Percentiles rank a stretch among this genome's conserved stretches.
Evolutionary conservation across 805 yeast species (phyloP).

Genomic region (Kluyveromyces aestuarii): DNA sequence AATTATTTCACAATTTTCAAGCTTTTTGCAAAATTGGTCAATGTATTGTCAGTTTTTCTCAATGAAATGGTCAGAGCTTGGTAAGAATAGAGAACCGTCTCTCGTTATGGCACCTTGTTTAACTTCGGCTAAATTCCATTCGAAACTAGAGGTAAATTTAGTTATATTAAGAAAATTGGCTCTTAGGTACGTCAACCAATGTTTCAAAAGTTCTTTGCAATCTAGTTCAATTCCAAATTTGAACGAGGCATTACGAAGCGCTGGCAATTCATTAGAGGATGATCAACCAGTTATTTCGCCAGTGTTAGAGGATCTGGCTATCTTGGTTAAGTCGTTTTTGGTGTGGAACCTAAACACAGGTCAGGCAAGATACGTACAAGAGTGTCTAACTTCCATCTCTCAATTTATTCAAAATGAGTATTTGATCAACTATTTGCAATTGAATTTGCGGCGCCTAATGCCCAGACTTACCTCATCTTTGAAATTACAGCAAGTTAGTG

Average conservation of each 20-base stretch:
- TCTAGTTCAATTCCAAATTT: conserved; percentile 70
- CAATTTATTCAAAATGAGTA: conserved; percentile 25
- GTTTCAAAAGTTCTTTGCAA: conserved; percentile 72
- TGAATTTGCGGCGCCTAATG: conserved; percentile 19
- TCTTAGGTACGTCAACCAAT: conserved; percentile 60
- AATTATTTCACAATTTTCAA: conserved; percentile 38
- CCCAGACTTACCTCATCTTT: conserved; percentile 14
- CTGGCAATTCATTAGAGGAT: neutral
- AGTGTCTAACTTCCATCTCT: conserved; percentile 21
- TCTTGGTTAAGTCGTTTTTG: conserved; percentile 61
- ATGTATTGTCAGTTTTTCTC: conserved; percentile 66
- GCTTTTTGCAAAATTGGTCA: conserved; percentile 80
- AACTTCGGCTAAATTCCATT: conserved; percentile 16
- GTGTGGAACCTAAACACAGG: conserved; percentile 66
- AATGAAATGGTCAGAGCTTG: conserved; percentile 51
- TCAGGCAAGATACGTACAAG: conserved; percentile 29
- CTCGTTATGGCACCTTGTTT: conserved; percentile 20
- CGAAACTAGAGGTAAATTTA: conserved; percentile 31
- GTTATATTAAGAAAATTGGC: conserved; percentile 55
- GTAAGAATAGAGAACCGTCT: conserved; percentile 3
- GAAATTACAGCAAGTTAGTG: conserved; percentile 16
- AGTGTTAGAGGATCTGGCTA: conserved; percentile 74
- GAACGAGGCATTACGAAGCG: conserved; percentile 22
- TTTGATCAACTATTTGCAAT: conserved; percentile 23
- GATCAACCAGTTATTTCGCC: conserved; percentile 43